Percentiles rank a stretch among this genome's conserved stretches.
Conservation (phyloP, 2,329 filamentous ascomycete genomes). For the Aspergillus glaucus region DNA sequence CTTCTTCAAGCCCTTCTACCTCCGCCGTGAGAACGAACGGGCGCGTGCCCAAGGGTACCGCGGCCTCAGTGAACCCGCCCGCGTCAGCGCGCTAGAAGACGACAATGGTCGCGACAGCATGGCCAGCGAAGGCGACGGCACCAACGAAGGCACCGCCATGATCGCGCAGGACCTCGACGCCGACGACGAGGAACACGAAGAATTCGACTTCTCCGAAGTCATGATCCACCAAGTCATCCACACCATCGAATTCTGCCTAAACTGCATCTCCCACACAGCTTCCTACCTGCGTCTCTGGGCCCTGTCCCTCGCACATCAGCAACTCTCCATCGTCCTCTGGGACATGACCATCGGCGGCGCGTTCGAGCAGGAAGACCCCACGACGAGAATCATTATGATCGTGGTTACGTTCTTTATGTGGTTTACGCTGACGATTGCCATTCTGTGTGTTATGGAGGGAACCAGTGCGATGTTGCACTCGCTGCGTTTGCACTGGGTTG, state of each 20-base stretch:
- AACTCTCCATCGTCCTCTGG: constrained; percentile 94
- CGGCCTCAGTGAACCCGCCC: constrained; percentile 80
- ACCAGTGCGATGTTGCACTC: constrained; percentile 94
- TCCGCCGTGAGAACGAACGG: constrained; percentile 87
- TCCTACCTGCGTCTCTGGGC: constrained; percentile 99
- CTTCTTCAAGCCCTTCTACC: constrained; percentile 92
- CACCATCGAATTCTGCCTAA: constrained; percentile 98
- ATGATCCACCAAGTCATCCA: constrained; percentile 99
- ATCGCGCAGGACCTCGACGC: constrained; percentile 71
- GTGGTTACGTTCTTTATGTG: constrained; percentile 80
- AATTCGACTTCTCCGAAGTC: constrained; percentile 93
- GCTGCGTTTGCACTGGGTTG: constrained; percentile 88
- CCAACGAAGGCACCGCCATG: constrained; percentile 78
- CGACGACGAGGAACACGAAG: constrained; percentile 75
- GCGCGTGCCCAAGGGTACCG: constrained; percentile 84
- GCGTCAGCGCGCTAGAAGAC: constrained; percentile 82
- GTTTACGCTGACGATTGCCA: constrained; percentile 75
- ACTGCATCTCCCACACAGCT: constrained; percentile 97
- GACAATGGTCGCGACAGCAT: constrained; percentile 65
- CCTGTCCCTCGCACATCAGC: constrained; percentile 92
- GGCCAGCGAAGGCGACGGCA: constrained; percentile 68
- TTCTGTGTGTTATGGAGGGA: constrained; percentile 91
- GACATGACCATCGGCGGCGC: constrained; percentile 83
- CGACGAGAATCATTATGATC: constrained; percentile 68
- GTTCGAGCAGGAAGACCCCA: constrained; percentile 57